A percentile compares a stretch with the other conserved stretches of the same genome.
Evolutionary conservation across 768 basidiomycete genomes (phyloP).

Genomic region (Lactifluus pinguis): DNA sequence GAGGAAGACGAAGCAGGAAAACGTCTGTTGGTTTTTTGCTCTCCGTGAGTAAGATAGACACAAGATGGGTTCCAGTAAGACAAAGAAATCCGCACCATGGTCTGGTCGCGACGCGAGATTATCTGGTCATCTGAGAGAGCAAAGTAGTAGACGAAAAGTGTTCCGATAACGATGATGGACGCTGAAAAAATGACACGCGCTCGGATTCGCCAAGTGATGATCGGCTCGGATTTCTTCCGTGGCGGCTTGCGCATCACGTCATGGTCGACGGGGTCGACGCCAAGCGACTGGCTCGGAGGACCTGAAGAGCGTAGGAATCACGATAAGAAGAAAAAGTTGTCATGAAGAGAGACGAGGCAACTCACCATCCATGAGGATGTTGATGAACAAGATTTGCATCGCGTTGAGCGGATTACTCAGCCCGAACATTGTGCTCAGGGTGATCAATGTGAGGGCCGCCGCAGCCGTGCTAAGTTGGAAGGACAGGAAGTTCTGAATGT

Average conservation of each 20-base stretch:
- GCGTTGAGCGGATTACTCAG: slow-evolving; percentile 90
- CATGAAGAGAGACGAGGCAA: slow-evolving; percentile 18
- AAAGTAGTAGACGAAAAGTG: slow-evolving; percentile 77
- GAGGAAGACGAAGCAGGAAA: slow-evolving; percentile 94
- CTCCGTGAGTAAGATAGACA: neutral
- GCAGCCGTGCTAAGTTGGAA: slow-evolving; percentile 99
- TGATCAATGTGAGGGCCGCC: slow-evolving; percentile 90
- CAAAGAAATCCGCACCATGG: slow-evolving; percentile 58
- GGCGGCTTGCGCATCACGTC: slow-evolving; percentile 90
- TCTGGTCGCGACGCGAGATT: slow-evolving; percentile 84
- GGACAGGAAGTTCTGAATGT: slow-evolving; percentile 94
- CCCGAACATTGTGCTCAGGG: slow-evolving; percentile 83
- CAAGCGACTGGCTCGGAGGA: slow-evolving; percentile 90
- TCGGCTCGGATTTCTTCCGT: slow-evolving; percentile 84
- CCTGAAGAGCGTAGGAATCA: slow-evolving; percentile 36
- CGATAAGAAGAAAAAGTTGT: neutral
- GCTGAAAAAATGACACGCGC: slow-evolving; percentile 88
- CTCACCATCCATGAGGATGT: slow-evolving; percentile 94
- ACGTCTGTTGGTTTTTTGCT: slow-evolving; percentile 54
- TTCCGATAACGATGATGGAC: slow-evolving; percentile 82
- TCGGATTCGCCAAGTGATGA: slow-evolving; percentile 67
- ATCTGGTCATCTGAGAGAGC: slow-evolving; percentile 69
- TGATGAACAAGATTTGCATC: slow-evolving; percentile 99
- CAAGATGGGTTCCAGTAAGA: neutral
- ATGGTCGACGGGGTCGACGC: slow-evolving; percentile 92